These are phyloP conservation scores for Discostella stelligeroides DNA, from an alignment of 108 stramenopile species.

Conservation along the genomic window DNA sequence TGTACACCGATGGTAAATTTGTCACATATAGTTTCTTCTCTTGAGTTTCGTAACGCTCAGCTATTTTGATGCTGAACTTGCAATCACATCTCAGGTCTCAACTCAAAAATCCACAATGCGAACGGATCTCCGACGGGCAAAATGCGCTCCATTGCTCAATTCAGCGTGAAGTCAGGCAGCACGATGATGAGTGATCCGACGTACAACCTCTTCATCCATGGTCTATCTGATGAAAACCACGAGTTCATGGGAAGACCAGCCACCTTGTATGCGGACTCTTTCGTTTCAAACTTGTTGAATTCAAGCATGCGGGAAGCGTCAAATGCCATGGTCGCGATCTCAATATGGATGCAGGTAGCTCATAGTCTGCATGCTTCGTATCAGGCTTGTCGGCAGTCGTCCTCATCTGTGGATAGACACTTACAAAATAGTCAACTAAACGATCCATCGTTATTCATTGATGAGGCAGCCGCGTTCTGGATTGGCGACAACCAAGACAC, in stretches of 20 bases:
- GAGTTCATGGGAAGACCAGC: conserved; percentile 56
- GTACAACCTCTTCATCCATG: conserved; percentile 68
- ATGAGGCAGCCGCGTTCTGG: conserved; percentile 84
- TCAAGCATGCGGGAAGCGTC: conserved; percentile 47
- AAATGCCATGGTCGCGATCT: conserved; percentile 68
- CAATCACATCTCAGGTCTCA: conserved; percentile 17
- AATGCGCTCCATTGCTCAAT: conserved; percentile 52
- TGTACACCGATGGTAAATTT: conserved; percentile 63
- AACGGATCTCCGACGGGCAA: conserved; percentile 57
- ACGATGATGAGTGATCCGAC: conserved; percentile 69
- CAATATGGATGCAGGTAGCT: conserved; percentile 81
- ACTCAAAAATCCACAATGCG: conserved; percentile 68
- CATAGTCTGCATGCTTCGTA: conserved; percentile 61
- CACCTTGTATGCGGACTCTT: conserved; percentile 64
- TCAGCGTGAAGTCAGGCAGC: conserved; percentile 55
- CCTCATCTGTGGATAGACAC: conserved; percentile 39
- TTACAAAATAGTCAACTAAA: conserved; percentile 2
- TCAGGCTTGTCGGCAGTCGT: conserved; percentile 41
- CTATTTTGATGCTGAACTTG: background rate
- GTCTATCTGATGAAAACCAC: conserved; percentile 59
- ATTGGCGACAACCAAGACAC: conserved; percentile 82
- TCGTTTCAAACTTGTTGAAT: conserved; percentile 64
- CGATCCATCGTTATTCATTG: conserved; percentile 69
- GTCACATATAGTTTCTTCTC: background rate
- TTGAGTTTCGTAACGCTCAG: background rate